Conservation (phyloP, 257 asterid genomes). For the Agastache rugosa region DNA sequence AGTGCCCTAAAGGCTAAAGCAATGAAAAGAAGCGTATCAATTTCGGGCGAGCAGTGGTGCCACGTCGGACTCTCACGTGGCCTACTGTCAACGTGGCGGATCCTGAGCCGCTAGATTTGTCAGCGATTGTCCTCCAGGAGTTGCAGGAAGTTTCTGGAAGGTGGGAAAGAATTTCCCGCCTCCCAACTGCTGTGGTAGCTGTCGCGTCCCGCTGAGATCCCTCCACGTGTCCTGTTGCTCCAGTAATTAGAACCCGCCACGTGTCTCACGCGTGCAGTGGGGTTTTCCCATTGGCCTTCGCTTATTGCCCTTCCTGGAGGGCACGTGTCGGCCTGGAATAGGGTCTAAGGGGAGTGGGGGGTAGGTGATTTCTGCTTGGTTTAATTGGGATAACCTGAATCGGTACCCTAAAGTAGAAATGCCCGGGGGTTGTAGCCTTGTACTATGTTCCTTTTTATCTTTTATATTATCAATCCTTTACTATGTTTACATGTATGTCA, state of each 20-base stretch:
- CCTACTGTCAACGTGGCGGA: slow-evolving; percentile 45
- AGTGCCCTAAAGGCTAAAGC: slow-evolving; percentile 46
- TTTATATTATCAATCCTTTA: too few species aligned
- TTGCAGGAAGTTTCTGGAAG: slow-evolving; percentile 64
- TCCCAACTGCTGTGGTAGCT: slow-evolving; percentile 2
- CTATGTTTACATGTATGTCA: too few species aligned
- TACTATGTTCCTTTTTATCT: too few species aligned
- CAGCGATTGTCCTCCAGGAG: slow-evolving; percentile 49
- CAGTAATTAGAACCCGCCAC: slow-evolving; percentile 31
- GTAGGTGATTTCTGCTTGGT: neutral
- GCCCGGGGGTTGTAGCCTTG: too few species aligned
- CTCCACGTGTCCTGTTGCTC: slow-evolving; percentile 34
- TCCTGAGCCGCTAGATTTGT: slow-evolving; percentile 38
- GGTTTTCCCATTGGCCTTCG: neutral
- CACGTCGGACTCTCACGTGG: slow-evolving; percentile 58
- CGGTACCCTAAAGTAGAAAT: neutral
- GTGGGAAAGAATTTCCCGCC: slow-evolving; percentile 41
- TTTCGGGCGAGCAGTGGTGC: slow-evolving; percentile 42
- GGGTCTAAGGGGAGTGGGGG: neutral
- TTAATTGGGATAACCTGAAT: neutral
- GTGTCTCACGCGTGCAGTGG: slow-evolving; percentile 20
- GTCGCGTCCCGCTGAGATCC: slow-evolving; percentile 27
- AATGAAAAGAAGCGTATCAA: slow-evolving; percentile 48
- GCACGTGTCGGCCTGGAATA: neutral
- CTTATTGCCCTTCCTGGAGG: slow-evolving; percentile 5